phyloP scores from a whole-genome alignment of 257 asterid genomes.

The Forsythia suspensa region DNA sequence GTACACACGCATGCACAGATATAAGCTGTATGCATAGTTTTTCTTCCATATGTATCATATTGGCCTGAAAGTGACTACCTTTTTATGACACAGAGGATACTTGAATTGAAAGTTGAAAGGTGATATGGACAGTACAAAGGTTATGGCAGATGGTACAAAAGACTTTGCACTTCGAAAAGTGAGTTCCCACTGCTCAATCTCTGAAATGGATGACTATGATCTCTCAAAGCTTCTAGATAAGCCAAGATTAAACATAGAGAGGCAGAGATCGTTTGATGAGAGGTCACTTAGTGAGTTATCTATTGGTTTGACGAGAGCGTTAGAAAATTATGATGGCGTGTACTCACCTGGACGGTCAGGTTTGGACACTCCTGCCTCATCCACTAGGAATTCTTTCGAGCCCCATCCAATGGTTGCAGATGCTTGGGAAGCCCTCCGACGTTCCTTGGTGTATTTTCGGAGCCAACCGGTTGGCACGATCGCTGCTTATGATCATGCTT shows the following conservation, averaged over 20 bases:
- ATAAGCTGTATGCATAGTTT: neutral
- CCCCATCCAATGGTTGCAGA: slow-evolving; percentile 86
- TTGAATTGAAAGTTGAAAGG: slow-evolving; percentile 13
- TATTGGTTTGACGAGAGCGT: slow-evolving; percentile 51
- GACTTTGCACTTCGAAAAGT: slow-evolving; percentile 52
- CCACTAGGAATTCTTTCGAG: slow-evolving; percentile 64
- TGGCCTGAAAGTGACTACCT: slow-evolving; percentile 3
- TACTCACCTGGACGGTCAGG: slow-evolving; percentile 71
- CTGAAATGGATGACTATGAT: slow-evolving; percentile 64
- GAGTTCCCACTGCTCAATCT: slow-evolving; percentile 59
- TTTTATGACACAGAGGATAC: slow-evolving; percentile 22
- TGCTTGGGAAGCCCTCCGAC: slow-evolving; percentile 80
- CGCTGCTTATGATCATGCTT: slow-evolving; percentile 81
- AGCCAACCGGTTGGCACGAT: slow-evolving; percentile 84
- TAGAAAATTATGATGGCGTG: slow-evolving; percentile 46
- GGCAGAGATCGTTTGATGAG: slow-evolving; percentile 76
- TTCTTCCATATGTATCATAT: neutral
- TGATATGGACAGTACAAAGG: slow-evolving; percentile 30
- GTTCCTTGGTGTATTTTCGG: slow-evolving; percentile 66
- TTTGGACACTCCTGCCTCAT: slow-evolving; percentile 58
- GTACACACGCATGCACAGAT: neutral
- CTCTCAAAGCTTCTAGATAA: slow-evolving; percentile 62
- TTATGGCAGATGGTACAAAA: slow-evolving; percentile 28
- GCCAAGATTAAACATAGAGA: slow-evolving; percentile 63
- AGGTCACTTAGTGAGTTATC: slow-evolving; percentile 77